Percentiles rank a stretch among this genome's conserved stretches.
phyloP scores from a whole-genome alignment of 331 rosid species.

The Acacia concinna region DNA sequence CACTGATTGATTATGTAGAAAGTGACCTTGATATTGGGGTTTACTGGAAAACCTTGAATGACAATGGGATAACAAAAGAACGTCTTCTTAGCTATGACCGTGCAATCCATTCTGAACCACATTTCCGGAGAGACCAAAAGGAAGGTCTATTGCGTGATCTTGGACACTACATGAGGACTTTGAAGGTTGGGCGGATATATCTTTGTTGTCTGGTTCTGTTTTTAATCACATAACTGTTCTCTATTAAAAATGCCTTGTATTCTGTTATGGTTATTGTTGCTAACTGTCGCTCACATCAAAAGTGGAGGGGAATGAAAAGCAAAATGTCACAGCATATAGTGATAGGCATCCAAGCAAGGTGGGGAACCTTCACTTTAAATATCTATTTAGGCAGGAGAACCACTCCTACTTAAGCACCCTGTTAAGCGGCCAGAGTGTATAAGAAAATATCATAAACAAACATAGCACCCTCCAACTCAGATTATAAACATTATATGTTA shows the following conservation, averaged over 20 bases:
- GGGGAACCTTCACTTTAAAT: not conserved
- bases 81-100: constrained; percentile 98
- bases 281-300: not conserved
- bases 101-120: constrained; percentile 86
- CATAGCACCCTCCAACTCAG: not conserved
- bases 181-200: constrained; percentile 69
- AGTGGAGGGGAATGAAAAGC: not conserved
- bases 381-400: not conserved
- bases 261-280: constrained; percentile 18
- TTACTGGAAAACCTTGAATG: constrained; percentile 94
- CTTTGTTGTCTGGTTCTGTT: constrained; percentile 18
- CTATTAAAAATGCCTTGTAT: constrained; percentile 25
- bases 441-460: not conserved
- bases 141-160: constrained; percentile 85
- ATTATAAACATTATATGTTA: not conserved
- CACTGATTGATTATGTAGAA: constrained; percentile 72
- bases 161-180: constrained; percentile 83
- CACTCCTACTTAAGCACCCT: not conserved
- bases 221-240: constrained; percentile 16
- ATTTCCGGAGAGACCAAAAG: constrained; percentile 75
- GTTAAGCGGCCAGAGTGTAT: not conserved
- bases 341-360: not conserved
- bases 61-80: constrained; percentile 94
- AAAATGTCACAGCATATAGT: not conserved
- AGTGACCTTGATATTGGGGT: constrained; percentile 73